These are phyloP conservation scores for Protomyces macrosporus DNA, from an alignment of 1,139 yeast species.

Conservation along the genomic window DNA sequence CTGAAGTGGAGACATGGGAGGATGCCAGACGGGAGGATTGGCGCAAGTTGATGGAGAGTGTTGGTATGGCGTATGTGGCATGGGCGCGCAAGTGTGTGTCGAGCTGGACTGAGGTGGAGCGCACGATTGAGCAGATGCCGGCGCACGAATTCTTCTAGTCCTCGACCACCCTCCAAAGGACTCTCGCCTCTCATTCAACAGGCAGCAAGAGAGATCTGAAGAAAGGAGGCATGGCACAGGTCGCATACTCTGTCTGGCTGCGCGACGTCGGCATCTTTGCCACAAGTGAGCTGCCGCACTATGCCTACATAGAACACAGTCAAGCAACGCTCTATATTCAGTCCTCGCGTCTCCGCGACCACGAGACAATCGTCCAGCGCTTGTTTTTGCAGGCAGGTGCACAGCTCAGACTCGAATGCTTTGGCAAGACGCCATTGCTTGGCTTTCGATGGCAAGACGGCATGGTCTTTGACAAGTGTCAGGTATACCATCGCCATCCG, in stretches of 20 bases:
- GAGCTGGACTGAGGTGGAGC: slow-evolving; percentile 64
- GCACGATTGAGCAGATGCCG: slow-evolving; percentile 34
- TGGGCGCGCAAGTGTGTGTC: slow-evolving; percentile 71
- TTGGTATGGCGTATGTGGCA: slow-evolving; percentile 51
- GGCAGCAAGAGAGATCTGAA: neutral
- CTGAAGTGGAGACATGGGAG: slow-evolving; percentile 50
- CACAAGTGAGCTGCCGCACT: neutral
- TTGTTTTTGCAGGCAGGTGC: neutral
- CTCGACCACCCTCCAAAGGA: neutral
- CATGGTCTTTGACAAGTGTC: neutral
- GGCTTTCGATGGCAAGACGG: slow-evolving; percentile 5
- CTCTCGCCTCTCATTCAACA: too few species aligned
- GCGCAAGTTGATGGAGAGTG: slow-evolving; percentile 46
- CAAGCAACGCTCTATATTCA: neutral
- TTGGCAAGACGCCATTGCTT: slow-evolving; percentile 8
- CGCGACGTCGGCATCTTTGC: neutral
- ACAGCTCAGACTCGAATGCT: neutral
- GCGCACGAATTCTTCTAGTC: slow-evolving; percentile 26
- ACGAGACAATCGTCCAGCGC: neutral
- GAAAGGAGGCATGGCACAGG: neutral
- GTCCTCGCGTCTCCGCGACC: neutral
- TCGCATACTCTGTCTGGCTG: neutral
- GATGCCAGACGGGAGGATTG: slow-evolving; percentile 44
- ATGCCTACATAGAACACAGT: neutral
- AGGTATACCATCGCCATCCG: neutral